Percentiles rank a stretch among this genome's conserved stretches.
Evolutionary conservation across 805 yeast species (phyloP).

Genomic region (Ogataea neopini): DNA sequence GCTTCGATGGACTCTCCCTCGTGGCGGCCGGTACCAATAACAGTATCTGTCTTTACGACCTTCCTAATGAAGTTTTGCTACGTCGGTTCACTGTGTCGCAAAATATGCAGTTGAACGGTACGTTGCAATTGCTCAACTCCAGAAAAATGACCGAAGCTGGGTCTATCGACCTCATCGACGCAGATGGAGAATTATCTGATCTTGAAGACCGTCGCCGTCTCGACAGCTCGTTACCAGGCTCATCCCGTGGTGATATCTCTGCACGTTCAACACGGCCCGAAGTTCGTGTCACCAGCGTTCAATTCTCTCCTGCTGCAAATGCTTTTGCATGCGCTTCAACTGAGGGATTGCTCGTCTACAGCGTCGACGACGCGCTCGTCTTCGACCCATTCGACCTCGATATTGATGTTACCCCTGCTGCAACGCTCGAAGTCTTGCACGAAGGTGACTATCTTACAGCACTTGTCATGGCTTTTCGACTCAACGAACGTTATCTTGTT

Average conservation of each 20-base stretch:
- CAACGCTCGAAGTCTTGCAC: constrained; percentile 59
- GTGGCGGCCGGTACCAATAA: constrained; percentile 95
- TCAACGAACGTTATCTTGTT: constrained; percentile 77
- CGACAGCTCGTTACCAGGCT: constrained; percentile 82
- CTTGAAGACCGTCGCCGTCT: constrained; percentile 59
- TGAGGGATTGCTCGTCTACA: constrained; percentile 83
- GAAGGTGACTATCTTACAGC: constrained; percentile 72
- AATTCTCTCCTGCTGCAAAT: constrained; percentile 86
- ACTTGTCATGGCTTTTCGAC: constrained; percentile 87
- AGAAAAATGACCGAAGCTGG: constrained; percentile 87
- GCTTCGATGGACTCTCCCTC: constrained; percentile 84
- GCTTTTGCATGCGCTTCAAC: constrained; percentile 95
- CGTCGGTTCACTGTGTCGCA: constrained; percentile 81
- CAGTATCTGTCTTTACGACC: constrained; percentile 87
- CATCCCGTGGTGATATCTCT: constrained; percentile 78
- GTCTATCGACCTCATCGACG: constrained; percentile 75
- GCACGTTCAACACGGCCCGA: constrained; percentile 76
- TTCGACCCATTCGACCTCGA: constrained; percentile 97
- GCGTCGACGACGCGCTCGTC: constrained; percentile 69
- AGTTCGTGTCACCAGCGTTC: constrained; percentile 74
- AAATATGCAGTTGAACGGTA: constrained; percentile 91
- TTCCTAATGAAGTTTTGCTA: constrained; percentile 82
- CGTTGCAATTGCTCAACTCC: constrained; percentile 75
- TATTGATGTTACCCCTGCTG: constrained; percentile 83
- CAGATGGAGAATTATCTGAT: constrained; percentile 84